A percentile compares a stretch with the other conserved stretches of the same genome.
These are phyloP conservation scores for Zizania palustris DNA, from an alignment of 202 grass and related monocot species.

Conservation along the genomic window DNA sequence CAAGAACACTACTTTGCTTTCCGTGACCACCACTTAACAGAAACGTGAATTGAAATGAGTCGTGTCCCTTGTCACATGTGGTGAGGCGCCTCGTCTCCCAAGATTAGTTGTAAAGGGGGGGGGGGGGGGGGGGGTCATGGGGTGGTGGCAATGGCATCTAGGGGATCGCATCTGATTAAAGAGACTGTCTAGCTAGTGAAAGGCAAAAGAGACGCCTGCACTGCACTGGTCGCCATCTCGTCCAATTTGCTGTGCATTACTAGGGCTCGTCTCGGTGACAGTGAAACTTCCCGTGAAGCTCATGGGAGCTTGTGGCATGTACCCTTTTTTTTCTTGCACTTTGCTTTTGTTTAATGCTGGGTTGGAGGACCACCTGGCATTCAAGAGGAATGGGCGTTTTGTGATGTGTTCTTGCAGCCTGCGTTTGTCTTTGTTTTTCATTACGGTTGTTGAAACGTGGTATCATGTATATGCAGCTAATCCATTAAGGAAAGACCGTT, in stretches of 20 bases:
- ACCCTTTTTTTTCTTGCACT: neutral
- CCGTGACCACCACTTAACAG: conserved; percentile 35
- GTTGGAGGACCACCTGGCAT: conserved; percentile 15
- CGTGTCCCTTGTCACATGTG: conserved; percentile 33
- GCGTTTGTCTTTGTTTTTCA: neutral
- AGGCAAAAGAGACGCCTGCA: conserved; percentile 43
- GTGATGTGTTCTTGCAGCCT: neutral
- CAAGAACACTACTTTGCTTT: conserved; percentile 1
- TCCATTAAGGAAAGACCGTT: neutral
- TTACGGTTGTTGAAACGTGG: neutral
- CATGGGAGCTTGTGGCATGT: conserved; percentile 31
- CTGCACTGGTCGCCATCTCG: conserved; percentile 21
- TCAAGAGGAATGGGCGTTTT: conserved; percentile 15
- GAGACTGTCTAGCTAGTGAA: conserved; percentile 44
- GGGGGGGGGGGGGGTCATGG: conserved; percentile 14
- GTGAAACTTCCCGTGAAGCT: conserved; percentile 35
- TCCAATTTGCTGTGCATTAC: neutral
- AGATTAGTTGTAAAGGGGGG: conserved; percentile 57
- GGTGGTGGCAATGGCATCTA: conserved; percentile 40
- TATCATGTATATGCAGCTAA: conserved; percentile 1
- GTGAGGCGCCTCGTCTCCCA: neutral
- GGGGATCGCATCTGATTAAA: conserved; percentile 55
- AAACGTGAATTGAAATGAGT: conserved; percentile 13
- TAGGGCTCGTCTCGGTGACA: neutral
- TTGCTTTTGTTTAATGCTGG: neutral